Evolutionary conservation across 2,329 filamentous ascomycete species (phyloP), one percentile per base, ranked within the genome.

Genomic region (Penicillium sp.): DNA sequence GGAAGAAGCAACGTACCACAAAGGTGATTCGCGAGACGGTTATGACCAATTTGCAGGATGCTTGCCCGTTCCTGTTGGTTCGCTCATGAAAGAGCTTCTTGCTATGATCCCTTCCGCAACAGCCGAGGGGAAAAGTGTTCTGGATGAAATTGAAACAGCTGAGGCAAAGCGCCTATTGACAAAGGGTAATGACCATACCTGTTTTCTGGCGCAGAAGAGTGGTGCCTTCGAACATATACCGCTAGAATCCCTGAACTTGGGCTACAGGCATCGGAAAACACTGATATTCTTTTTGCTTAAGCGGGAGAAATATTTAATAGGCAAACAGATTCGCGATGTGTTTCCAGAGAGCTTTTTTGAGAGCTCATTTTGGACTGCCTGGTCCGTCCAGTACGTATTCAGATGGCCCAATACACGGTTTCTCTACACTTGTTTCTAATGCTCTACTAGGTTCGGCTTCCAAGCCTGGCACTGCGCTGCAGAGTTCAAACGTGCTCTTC

Each of bases 21-120:
- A 61, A 9, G 66, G 70, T 3, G 65, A 67, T 56, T 61, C 68
- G 6, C 59, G 66, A 26, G 66, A 69, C 25, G 73, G 73, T 1
- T 75, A 74, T 49, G 66, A 74, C 2, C 49, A 49, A 27, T 22
- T 26, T 49, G 29, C 68, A 6, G 73, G 69, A 23, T 66, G 69
- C 20, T 67, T 73, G 29, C 29, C 29, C 12, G 14, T 33, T 33
- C 29, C 29, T 6, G 29, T 15, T 6, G 29, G 29, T 33, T 33
- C 29, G 12, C 12, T 33, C 11, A 33, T 15, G 29, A 33, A 33
- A 33, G 29, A 33, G 14, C 29, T 33, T 33, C 29, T 33, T 33
- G 29, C 29, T 14, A 33, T 15, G 29, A 33, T 33, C 14, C 29
- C 29, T 1, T 33, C 29, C 12, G 29, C 29, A 15, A 33, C 29